A percentile compares a stretch with the other conserved stretches of the same genome.
Evolutionary conservation across 441 rosid species (phyloP).

Genomic region (Gossypium aridum): DNA sequence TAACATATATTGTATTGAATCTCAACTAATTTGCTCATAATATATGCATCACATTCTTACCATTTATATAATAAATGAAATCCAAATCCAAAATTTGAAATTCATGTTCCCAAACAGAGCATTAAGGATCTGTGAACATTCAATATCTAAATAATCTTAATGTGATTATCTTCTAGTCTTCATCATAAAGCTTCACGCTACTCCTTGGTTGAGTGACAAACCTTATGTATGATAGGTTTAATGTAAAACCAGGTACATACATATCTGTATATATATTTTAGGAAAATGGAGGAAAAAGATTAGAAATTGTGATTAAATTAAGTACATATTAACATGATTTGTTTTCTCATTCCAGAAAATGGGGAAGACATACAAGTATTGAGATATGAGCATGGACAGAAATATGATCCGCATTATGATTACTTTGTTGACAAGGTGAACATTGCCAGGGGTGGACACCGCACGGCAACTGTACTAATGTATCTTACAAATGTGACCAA

Average conservation of each 20-base stretch:
- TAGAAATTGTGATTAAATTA: not conserved
- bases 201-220: not conserved
- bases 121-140: not conserved
- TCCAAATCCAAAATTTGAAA: not conserved
- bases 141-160: not conserved
- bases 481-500: slow-evolving; percentile 80
- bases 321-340: not conserved
- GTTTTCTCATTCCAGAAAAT: slow-evolving; percentile 49
- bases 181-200: not conserved
- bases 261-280: not conserved
- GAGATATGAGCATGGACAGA: slow-evolving; percentile 87
- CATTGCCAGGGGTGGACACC: slow-evolving; percentile 94
- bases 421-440: slow-evolving; percentile 86
- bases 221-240: not conserved
- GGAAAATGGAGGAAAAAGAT: not conserved
- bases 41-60: not conserved
- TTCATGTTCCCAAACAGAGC: not conserved
- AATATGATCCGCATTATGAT: slow-evolving; percentile 83
- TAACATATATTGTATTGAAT: not conserved
- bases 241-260: not conserved
- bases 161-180: not conserved
- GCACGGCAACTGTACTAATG: slow-evolving; percentile 82
- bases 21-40: not conserved
- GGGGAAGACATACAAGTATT: slow-evolving; percentile 88
- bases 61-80: not conserved